Evolutionary conservation across 768 basidiomycete species (phyloP).

Genomic region (Auriculariales sp.): DNA sequence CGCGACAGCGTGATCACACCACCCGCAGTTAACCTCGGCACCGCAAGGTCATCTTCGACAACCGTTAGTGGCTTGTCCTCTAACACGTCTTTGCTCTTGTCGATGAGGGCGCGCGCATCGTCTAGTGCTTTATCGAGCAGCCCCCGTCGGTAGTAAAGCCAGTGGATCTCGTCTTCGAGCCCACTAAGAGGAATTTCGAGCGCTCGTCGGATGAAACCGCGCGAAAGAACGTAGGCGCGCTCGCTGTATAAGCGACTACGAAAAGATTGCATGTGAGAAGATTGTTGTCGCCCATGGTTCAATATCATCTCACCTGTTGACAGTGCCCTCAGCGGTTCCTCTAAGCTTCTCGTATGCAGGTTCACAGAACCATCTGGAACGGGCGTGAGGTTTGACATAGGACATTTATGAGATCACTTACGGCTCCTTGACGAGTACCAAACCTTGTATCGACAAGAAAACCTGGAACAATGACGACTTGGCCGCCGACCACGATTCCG

Average conservation of each 20-base stretch:
- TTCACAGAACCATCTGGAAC: constrained; percentile 70
- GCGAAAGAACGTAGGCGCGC: constrained; percentile 81
- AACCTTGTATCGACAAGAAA: constrained; percentile 84
- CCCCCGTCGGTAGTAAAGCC: constrained; percentile 53
- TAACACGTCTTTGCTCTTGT: constrained; percentile 38
- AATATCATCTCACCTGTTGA: constrained; percentile 47
- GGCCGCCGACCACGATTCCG: constrained; percentile 74
- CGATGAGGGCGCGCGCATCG: constrained; percentile 48
- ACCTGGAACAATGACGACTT: constrained; percentile 83
- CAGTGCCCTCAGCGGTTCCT: constrained; percentile 77
- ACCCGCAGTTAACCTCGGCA: constrained; percentile 66
- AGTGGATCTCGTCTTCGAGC: constrained; percentile 55
- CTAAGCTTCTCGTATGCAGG: constrained; percentile 87
- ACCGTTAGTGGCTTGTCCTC: constrained; percentile 16
- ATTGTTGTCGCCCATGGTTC: no score
- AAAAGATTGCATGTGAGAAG: not conserved
- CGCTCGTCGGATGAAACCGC: constrained; percentile 81
- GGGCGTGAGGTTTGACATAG: constrained; percentile 2
- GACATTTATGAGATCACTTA: constrained; percentile 26
- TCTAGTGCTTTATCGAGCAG: constrained; percentile 54
- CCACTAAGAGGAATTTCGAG: constrained; percentile 64
- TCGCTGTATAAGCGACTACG: constrained; percentile 79
- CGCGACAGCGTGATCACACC: constrained; percentile 67
- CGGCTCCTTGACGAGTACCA: constrained; percentile 87
- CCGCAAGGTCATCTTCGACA: constrained; percentile 33